Base-by-base conservation (phyloP, 2,329 filamentous ascomycete genomes). In the Xylariaceae sp. region DNA sequence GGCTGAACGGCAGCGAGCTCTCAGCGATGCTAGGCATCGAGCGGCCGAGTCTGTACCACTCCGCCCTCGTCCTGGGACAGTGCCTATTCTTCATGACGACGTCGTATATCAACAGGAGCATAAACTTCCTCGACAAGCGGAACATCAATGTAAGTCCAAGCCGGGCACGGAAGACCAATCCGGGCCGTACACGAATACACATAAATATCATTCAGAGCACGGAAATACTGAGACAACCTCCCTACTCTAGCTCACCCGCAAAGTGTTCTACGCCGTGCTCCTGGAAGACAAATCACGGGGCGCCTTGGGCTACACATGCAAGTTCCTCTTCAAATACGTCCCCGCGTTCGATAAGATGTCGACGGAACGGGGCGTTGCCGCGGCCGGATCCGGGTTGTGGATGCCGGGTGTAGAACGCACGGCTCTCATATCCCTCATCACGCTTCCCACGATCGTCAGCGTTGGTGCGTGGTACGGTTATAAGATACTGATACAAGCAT, bases 301-400 rank as follows among this genome's bases (percentile, higher is more conserved):
- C 51, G 87, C 84, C 0, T 73, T 92, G 7, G 82, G 85, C 0
- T 74, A 78, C 44, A 78, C 84, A 62, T 81, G 80, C 1, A 74
- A 72, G 8, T 91, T 90, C 64, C 81, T 86, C 18, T 87, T 91
- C 70, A 86, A 89, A 65, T 87, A 87, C 64, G 73, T 87, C 9
- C 86, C 86, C 0, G 65, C 67, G 22, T 63, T 72, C 16, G 69
- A 69, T 19, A 69, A 65, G 57, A 66, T 68, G 43, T 73, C 71
- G 13, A 76, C 68, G 2, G 65, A 67, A 44, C 61, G 64, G 49
- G 60, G 59, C 8, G 36, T 41, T 2, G 67, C 61, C 1, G 56
- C 60, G 55, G 67, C 69, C 45, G 65, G 70, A 18, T 55, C 61
- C 32, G 61, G 61, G 19, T 47, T 59, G 12, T 63, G 64, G 36